These are phyloP conservation scores for Chrysoporthe austroafricana DNA, from an alignment of 2,329 filamentous ascomycete species.

Conservation along the genomic window DNA sequence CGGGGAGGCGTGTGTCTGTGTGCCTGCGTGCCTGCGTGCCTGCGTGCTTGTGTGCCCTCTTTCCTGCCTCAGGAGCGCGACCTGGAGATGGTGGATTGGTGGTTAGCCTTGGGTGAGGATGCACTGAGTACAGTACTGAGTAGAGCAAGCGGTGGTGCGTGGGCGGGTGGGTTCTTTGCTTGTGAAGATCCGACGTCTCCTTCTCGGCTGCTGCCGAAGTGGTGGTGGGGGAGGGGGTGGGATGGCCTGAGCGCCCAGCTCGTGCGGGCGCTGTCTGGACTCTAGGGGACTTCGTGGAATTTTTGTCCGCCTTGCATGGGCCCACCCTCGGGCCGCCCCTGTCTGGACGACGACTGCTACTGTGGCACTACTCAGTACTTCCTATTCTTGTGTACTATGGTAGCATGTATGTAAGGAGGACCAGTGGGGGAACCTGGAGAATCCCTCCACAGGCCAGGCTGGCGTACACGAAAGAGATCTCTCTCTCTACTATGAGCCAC, in stretches of 20 bases:
- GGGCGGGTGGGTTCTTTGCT: slow-evolving; percentile 1
- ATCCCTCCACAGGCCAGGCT: too few relatives aligned
- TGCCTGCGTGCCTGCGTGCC: neutral
- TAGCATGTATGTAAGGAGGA: too few relatives aligned
- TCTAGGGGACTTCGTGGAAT: neutral
- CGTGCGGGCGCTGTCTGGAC: neutral
- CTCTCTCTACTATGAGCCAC: too few relatives aligned
- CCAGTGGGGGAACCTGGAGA: too few relatives aligned
- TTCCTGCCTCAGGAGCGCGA: neutral
- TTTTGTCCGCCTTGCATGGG: neutral
- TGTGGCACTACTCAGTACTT: neutral
- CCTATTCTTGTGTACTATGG: too few relatives aligned
- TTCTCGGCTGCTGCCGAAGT: slow-evolving; percentile 3
- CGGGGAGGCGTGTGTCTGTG: neutral
- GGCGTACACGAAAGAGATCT: too few relatives aligned
- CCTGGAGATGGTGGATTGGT: neutral
- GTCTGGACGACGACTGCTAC: neutral
- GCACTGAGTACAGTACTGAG: neutral
- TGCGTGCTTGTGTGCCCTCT: neutral
- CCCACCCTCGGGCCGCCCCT: slow-evolving; percentile 2
- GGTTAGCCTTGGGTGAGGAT: neutral
- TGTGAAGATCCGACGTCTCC: slow-evolving; percentile 1
- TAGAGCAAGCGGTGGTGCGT: neutral
- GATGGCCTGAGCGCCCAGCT: neutral
- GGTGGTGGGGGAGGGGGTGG: neutral